These are phyloP conservation scores for Dioscorea dumetorum DNA, from an alignment of 106 monocot genomes.

Conservation along the genomic window DNA sequence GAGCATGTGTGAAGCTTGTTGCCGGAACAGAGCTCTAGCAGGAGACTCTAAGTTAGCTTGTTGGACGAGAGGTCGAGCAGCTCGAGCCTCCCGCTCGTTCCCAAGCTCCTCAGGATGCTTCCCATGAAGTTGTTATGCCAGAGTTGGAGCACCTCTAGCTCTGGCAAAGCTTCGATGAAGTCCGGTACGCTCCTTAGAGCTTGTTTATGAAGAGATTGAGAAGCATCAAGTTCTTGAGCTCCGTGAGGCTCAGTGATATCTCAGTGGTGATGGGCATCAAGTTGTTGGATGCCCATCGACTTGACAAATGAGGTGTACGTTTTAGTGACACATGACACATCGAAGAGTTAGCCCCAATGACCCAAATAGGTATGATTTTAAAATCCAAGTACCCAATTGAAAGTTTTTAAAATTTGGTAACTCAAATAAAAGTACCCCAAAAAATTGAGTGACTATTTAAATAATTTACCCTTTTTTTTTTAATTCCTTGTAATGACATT, in stretches of 20 bases:
- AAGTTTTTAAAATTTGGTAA: too few species aligned
- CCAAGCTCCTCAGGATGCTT: constrained; percentile 34
- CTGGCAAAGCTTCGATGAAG: constrained; percentile 45
- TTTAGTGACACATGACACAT: too few species aligned
- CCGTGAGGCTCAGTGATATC: constrained; percentile 30
- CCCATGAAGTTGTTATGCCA: constrained; percentile 84
- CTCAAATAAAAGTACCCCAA: too few species aligned
- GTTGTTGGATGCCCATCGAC: constrained; percentile 78
- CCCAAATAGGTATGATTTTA: too few species aligned
- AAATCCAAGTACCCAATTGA: too few species aligned
- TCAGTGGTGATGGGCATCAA: constrained; percentile 52
- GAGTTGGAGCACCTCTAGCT: constrained; percentile 37
- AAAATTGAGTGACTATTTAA: too few species aligned
- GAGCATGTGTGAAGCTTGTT: constrained; percentile 47
- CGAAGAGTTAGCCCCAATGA: too few species aligned
- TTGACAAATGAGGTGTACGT: too few species aligned
- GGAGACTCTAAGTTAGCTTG: constrained; percentile 46
- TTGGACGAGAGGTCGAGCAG: constrained; percentile 52
- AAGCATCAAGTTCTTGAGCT: constrained; percentile 40
- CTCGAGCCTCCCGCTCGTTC: constrained; percentile 39
- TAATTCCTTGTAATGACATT: too few species aligned
- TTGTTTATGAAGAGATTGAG: constrained; percentile 52
- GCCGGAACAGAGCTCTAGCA: constrained; percentile 40
- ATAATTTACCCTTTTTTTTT: too few species aligned
- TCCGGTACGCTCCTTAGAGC: constrained; percentile 43